A percentile compares a stretch with the other conserved stretches of the same genome.
These are phyloP conservation scores for Aspergillus sclerotialis DNA, from an alignment of 2,329 filamentous ascomycete species.

Conservation along the genomic window DNA sequence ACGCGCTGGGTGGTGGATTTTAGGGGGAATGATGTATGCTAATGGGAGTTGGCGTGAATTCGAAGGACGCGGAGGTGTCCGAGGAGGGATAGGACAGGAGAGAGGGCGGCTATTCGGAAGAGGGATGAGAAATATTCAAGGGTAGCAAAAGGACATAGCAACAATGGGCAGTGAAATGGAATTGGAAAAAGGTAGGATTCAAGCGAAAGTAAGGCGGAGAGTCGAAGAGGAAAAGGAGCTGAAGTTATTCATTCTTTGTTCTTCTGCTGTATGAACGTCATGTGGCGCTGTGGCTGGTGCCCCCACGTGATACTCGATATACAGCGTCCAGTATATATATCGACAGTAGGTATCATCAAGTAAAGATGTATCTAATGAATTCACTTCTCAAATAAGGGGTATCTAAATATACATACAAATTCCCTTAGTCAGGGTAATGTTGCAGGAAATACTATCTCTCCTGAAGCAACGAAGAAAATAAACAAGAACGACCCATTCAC, in stretches of 20 bases:
- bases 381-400: constrained; percentile 19
- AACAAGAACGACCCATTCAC: not conserved
- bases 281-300: constrained; percentile 1
- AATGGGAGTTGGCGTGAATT: not conserved
- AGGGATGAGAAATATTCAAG: not conserved
- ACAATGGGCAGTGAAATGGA: not conserved
- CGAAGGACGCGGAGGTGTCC: not conserved
- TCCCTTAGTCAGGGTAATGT: not conserved
- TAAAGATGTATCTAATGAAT: constrained; percentile 5
- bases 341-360: no score
- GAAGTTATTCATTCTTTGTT: not conserved
- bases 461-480: not conserved
- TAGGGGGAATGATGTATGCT: no score
- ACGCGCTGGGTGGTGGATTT: no score
- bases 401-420: constrained; percentile 26
- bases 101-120: not conserved
- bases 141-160: not conserved
- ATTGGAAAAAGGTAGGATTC: not conserved
- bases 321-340: no score
- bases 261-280: constrained; percentile 4
- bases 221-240: not conserved
- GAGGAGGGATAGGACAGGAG: not conserved
- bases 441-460: not conserved
- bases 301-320: constrained; percentile 3
- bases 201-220: no score